Percentiles rank a stretch among this genome's conserved stretches.
phyloP scores from a whole-genome alignment of 179 eudicot genomes.

The Beta corolliflora region DNA sequence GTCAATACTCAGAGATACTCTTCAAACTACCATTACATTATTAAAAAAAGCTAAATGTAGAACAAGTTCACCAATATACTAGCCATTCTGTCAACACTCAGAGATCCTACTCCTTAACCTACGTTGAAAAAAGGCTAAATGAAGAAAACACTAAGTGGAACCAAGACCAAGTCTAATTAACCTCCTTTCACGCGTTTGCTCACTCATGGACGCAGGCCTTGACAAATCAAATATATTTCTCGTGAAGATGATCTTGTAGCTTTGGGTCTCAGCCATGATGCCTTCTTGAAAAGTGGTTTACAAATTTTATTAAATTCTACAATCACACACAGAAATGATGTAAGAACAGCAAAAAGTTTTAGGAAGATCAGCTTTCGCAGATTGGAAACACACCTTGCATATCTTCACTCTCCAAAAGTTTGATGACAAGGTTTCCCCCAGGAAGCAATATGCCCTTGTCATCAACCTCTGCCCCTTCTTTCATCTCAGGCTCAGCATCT shows the following conservation, averaged over 20 bases:
- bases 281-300: constrained; percentile 77
- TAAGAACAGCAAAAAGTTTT: neutral
- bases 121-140: too few relatives aligned
- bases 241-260: constrained; percentile 90
- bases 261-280: constrained; percentile 89
- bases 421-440: constrained; percentile 79
- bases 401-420: constrained; percentile 88
- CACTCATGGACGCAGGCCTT: constrained; percentile 46
- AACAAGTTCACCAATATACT: too few relatives aligned
- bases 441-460: constrained; percentile 51
- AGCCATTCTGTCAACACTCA: too few relatives aligned
- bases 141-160: too few relatives aligned
- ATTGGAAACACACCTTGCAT: constrained; percentile 52
- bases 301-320: constrained; percentile 72
- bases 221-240: constrained; percentile 91
- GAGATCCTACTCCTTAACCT: too few relatives aligned
- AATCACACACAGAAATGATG: constrained; percentile 11
- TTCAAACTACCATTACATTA: too few relatives aligned
- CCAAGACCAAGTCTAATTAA: too few relatives aligned
- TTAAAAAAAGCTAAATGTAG: too few relatives aligned
- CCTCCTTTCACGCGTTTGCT: too few relatives aligned
- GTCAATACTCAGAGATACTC: too few relatives aligned
- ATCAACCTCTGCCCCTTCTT: constrained; percentile 34
- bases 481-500: constrained; percentile 19
- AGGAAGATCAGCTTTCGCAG: neutral